phyloP scores from a whole-genome alignment of 176 grass and related monocot species.

The Panicum miliaceum region DNA sequence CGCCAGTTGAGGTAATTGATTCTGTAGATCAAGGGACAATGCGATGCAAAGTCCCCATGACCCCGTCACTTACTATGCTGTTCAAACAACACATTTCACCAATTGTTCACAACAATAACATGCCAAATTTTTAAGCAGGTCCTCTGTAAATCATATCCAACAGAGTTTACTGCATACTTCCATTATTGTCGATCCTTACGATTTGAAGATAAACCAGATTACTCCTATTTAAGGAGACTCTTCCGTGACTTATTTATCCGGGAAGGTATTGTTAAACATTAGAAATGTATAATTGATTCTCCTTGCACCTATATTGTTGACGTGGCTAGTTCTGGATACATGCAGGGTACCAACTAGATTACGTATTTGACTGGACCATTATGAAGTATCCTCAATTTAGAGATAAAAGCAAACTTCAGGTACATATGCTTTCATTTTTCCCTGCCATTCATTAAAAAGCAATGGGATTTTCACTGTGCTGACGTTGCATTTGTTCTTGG shows the following conservation, averaged over 20 bases:
- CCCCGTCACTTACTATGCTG: neutral
- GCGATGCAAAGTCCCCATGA: neutral
- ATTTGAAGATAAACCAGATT: constrained; percentile 95
- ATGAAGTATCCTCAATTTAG: constrained; percentile 79
- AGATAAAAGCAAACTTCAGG: constrained; percentile 58
- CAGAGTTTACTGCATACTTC: constrained; percentile 82
- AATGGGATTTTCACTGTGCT: neutral
- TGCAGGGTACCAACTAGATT: constrained; percentile 84
- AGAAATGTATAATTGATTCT: neutral
- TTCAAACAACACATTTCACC: neutral
- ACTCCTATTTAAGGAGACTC: constrained; percentile 82
- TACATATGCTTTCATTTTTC: constrained; percentile 39
- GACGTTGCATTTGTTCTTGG: constrained; percentile 40
- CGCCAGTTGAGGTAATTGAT: constrained; percentile 71
- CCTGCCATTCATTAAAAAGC: constrained; percentile 8
- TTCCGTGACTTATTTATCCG: constrained; percentile 85
- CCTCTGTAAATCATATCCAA: constrained; percentile 65
- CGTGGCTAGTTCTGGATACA: constrained; percentile 24
- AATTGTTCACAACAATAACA: neutral
- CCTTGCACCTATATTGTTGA: constrained; percentile 11
- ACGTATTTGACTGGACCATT: constrained; percentile 85
- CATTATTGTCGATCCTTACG: constrained; percentile 86
- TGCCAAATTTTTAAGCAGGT: constrained; percentile 45
- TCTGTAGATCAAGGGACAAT: constrained; percentile 15
- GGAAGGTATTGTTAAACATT: constrained; percentile 56